Percentiles rank a stretch among this genome's conserved stretches.
Conservation (phyloP, 352 stramenopile species). For the Halophytophthora polymorphica region DNA sequence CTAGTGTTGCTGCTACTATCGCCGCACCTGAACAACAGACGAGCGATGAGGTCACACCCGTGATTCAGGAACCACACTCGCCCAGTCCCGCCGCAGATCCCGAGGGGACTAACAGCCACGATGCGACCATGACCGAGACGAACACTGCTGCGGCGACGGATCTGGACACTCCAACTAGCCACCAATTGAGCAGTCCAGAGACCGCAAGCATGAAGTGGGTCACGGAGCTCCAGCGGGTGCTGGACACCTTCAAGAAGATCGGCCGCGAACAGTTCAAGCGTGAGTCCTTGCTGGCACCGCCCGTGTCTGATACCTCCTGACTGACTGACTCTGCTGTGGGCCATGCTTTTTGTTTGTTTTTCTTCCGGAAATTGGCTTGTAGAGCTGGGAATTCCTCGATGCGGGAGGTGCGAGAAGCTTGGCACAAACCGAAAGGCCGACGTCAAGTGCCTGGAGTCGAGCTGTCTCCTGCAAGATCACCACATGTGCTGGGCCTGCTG, state of each 20-base stretch:
- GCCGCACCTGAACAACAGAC: too few relatives aligned
- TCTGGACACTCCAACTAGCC: not conserved
- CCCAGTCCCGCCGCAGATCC: too few relatives aligned
- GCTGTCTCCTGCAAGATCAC: constrained; percentile 8
- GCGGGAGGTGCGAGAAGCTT: constrained; percentile 12
- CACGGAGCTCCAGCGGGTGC: constrained; percentile 23
- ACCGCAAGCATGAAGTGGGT: constrained; percentile 26
- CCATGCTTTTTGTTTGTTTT: not conserved
- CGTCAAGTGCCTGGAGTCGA: constrained; percentile 20
- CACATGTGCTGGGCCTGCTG: constrained; percentile 27
- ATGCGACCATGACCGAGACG: not conserved
- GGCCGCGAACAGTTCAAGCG: constrained; percentile 28
- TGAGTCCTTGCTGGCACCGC: constrained; percentile 11
- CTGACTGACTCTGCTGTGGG: too few relatives aligned
- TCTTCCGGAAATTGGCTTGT: not conserved
- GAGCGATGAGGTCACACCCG: too few relatives aligned
- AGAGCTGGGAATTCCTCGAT: constrained; percentile 29
- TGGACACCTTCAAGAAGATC: constrained; percentile 24
- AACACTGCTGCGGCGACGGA: not conserved
- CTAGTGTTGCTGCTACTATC: too few relatives aligned
- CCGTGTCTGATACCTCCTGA: too few relatives aligned
- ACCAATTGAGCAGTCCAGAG: not conserved
- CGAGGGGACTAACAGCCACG: too few relatives aligned
- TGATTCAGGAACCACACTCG: too few relatives aligned
- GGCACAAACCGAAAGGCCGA: constrained; percentile 14